Base-by-base conservation (phyloP, 202 grass and related monocot species). In the Digitaria exilis region DNA sequence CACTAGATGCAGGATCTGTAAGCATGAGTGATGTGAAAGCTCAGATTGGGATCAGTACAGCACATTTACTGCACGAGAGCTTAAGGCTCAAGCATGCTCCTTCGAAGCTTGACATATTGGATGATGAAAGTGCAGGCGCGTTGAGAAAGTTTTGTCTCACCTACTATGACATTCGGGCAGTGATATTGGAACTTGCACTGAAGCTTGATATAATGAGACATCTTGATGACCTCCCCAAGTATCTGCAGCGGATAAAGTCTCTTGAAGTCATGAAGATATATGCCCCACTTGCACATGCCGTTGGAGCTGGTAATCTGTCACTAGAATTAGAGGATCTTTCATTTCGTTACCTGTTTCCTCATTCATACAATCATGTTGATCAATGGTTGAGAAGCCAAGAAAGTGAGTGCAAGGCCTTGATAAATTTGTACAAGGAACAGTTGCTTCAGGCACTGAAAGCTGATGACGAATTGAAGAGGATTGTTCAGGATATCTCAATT, bases 221-320 rank as follows among this genome's bases (percentile, higher is more conserved):
- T 54, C 88, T 98, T 69, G 87, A 91, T 28, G 85, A 82, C 63
- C 79, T 98, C 46, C 95, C 95, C 3, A 98, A 74, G 75, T 94
- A 91, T 88, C 83, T 87, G 13, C 92, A 91, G 81, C 83, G 45
- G 69, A 91, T 87, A 31, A 95, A 88, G 77, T 90, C 95, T 73
- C 87, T 98, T 12, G 95, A 98, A 86, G 92, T 98, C 43, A 87
- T 98, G 79, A 95, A 91, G 77, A 93, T 98, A 71, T 95, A 98
- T 87, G 92, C 90, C 26, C 95, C 92, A 70, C 87, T 98, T 59
- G 95, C 92, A 31, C 90, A 98, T 87, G 95, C 95, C 73, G 83
- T 98, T 58, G 95, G 92, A 79, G 85, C 87, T 5, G 87, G 92
- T 82, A 81, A 92, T 78, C 84, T 98, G 6, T 95, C 95, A 3